phyloP scores from a whole-genome alignment of 2,329 filamentous ascomycete species.

The Pseudovirgaria hyperparasitica region DNA sequence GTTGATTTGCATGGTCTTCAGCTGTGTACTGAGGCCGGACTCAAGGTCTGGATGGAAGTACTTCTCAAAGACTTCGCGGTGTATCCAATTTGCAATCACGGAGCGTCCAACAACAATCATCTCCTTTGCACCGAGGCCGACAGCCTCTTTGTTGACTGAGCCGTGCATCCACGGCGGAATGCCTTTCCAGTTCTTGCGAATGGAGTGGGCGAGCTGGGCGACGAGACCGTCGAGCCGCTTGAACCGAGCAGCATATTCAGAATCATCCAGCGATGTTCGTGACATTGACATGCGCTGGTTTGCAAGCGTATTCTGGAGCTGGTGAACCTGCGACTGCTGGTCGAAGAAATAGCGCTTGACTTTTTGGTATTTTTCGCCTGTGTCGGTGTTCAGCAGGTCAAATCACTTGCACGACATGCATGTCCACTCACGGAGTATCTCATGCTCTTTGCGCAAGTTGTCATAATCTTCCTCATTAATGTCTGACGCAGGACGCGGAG shows the following conservation, averaged over 20 bases:
- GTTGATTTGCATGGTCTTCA: constrained; percentile 80
- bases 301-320: constrained; percentile 92
- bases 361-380: constrained; percentile 93
- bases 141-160: constrained; percentile 73
- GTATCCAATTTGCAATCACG: constrained; percentile 77
- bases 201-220: constrained; percentile 89
- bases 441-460: constrained; percentile 36
- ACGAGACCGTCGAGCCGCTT: constrained; percentile 85
- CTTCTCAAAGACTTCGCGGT: constrained; percentile 80
- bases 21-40: constrained; percentile 55
- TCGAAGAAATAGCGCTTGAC: constrained; percentile 98
- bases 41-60: constrained; percentile 90
- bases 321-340: constrained; percentile 76
- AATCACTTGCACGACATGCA: neutral
- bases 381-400: constrained; percentile 4
- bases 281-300: constrained; percentile 93
- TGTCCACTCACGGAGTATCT: constrained; percentile 32
- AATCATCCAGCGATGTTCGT: constrained; percentile 87
- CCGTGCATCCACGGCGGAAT: constrained; percentile 70
- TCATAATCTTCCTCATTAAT: constrained; percentile 35
- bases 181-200: constrained; percentile 82
- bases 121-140: constrained; percentile 82
- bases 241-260: constrained; percentile 81
- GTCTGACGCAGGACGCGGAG: constrained; percentile 29
- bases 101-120: constrained; percentile 94